Evolutionary conservation across 2,329 filamentous ascomycete species (phyloP).

Genomic region (Ploettnerulaceae sp.): DNA sequence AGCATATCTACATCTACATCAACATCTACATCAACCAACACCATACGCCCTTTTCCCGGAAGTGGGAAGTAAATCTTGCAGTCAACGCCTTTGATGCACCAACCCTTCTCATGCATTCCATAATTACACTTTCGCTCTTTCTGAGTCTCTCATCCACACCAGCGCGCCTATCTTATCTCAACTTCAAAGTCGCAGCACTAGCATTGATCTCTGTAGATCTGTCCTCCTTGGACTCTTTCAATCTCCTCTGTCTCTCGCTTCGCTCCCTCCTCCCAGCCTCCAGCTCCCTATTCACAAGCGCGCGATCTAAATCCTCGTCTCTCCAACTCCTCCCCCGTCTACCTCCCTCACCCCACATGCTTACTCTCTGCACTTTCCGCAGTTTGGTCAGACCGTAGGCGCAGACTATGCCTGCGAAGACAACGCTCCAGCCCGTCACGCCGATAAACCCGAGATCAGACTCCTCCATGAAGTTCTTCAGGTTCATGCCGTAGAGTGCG

Average conservation of each 20-base stretch:
- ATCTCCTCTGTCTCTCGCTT: slow-evolving; percentile 21
- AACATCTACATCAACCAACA: slow-evolving; percentile 7
- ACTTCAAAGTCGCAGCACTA: slow-evolving; percentile 9
- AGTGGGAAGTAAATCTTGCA: slow-evolving; percentile 11
- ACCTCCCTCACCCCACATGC: slow-evolving; percentile 57
- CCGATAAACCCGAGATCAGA: slow-evolving; percentile 78
- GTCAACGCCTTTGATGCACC: slow-evolving; percentile 3
- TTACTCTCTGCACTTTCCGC: slow-evolving; percentile 78
- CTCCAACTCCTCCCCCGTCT: slow-evolving; percentile 30
- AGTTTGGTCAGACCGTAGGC: slow-evolving; percentile 80
- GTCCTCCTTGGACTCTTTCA: slow-evolving; percentile 30
- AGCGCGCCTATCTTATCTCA: not conserved
- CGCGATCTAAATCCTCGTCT: slow-evolving; percentile 20
- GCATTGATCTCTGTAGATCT: slow-evolving; percentile 12
- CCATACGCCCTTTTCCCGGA: slow-evolving; percentile 5
- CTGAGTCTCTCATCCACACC: not conserved
- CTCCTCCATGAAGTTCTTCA: slow-evolving; percentile 98
- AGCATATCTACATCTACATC: too few species aligned
- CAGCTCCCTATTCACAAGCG: slow-evolving; percentile 20
- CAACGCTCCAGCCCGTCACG: slow-evolving; percentile 65
- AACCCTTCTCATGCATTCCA: too few species aligned
- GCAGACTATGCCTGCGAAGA: slow-evolving; percentile 73
- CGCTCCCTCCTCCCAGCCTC: slow-evolving; percentile 26
- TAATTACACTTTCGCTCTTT: too few species aligned
- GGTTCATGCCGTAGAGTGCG: slow-evolving; percentile 99